Evolutionary conservation across 441 rosid genomes (phyloP).

Genomic region (Theobroma grandiflorum): DNA sequence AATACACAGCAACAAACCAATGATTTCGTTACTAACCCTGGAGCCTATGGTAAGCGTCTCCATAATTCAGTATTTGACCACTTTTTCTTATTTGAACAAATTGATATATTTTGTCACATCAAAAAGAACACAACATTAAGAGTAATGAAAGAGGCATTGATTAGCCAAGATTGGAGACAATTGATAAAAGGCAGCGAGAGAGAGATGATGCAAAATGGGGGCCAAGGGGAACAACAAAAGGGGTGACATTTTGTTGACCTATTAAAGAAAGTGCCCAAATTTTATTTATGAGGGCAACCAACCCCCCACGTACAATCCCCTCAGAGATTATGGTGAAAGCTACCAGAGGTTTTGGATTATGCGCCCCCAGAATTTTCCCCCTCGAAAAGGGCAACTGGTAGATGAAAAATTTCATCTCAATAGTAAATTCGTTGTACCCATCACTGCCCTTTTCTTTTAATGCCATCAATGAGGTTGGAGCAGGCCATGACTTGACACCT

Average conservation of each 20-base stretch:
- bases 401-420: background rate
- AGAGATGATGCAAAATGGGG: background rate
- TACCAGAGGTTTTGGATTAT: background rate
- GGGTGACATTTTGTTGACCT: constrained; percentile 14
- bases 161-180: background rate
- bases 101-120: background rate
- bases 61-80: background rate
- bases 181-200: background rate
- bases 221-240: background rate
- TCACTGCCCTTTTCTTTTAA: background rate
- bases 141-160: constrained; percentile 9
- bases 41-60: constrained; percentile 38
- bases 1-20: constrained; percentile 31
- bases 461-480: constrained; percentile 8
- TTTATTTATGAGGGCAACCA: constrained; percentile 18
- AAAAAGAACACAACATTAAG: background rate
- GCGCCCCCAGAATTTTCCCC: background rate
- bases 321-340: constrained; percentile 3
- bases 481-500: background rate
- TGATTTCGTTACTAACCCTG: constrained; percentile 40
- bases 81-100: background rate
- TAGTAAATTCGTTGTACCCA: background rate
- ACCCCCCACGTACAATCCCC: background rate
- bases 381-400: background rate
- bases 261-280: background rate